A percentile compares a stretch with the other conserved stretches of the same genome.
phyloP scores from a whole-genome alignment of 805 yeast species.

The Candida insectorum region DNA sequence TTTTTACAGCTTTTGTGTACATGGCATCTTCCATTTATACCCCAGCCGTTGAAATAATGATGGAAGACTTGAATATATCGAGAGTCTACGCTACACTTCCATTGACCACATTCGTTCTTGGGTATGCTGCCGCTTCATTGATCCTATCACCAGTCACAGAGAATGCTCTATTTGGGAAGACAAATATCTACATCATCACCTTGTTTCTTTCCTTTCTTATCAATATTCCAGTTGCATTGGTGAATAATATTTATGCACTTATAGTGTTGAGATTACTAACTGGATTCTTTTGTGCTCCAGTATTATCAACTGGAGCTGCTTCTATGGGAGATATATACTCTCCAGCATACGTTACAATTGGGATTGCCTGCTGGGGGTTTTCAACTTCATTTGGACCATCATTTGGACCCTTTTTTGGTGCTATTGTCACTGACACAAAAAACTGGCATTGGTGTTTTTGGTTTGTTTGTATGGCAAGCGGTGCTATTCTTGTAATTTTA shows the following conservation, averaged over 20 bases:
- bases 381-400: slow-evolving; percentile 56
- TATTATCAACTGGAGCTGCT: slow-evolving; percentile 60
- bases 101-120: slow-evolving; percentile 53
- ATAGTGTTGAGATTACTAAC: slow-evolving; percentile 49
- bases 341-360: slow-evolving; percentile 41
- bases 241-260: slow-evolving; percentile 48
- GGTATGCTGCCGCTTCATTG: slow-evolving; percentile 63
- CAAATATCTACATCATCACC: slow-evolving; percentile 46
- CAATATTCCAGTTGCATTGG: slow-evolving; percentile 57
- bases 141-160: slow-evolving; percentile 59
- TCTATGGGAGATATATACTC: slow-evolving; percentile 48
- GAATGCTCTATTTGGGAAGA: slow-evolving; percentile 52
- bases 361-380: slow-evolving; percentile 50
- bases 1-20: slow-evolving; percentile 40
- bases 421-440: slow-evolving; percentile 36
- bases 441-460: slow-evolving; percentile 44
- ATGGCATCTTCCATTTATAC: slow-evolving; percentile 57
- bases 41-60: slow-evolving; percentile 48
- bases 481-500: slow-evolving; percentile 19
- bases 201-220: slow-evolving; percentile 47
- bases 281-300: slow-evolving; percentile 56
- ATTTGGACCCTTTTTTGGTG: slow-evolving; percentile 55
- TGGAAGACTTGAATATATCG: slow-evolving; percentile 43
- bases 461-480: slow-evolving; percentile 36
- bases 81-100: slow-evolving; percentile 48